A percentile compares a stretch with the other conserved stretches of the same genome.
phyloP scores from a whole-genome alignment of 2,329 filamentous ascomycete species.

The Chaetomiaceae sp. region DNA sequence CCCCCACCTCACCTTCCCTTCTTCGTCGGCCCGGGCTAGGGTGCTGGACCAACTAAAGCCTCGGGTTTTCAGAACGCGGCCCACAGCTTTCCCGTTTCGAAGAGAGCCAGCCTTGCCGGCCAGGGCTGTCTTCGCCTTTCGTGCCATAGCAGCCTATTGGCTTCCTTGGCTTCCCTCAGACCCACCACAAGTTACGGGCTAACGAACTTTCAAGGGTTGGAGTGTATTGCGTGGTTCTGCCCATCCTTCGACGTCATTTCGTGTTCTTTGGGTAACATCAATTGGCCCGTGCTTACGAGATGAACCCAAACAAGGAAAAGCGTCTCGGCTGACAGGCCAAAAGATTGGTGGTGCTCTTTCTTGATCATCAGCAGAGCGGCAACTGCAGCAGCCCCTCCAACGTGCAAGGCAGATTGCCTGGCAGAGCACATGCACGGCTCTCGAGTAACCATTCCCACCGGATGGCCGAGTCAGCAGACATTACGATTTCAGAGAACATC shows the following conservation, averaged over 20 bases:
- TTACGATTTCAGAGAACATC: neutral
- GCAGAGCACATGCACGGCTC: slow-evolving; percentile 3
- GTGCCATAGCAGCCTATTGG: no score
- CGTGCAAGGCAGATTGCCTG: slow-evolving; percentile 6
- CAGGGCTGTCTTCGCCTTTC: no score
- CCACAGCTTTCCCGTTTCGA: no score
- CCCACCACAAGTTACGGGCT: no score
- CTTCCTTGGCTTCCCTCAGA: no score
- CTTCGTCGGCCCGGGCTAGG: no score
- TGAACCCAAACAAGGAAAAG: slow-evolving; percentile 13
- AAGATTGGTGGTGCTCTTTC: neutral
- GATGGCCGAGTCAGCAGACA: slow-evolving; percentile 6
- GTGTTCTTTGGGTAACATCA: slow-evolving; percentile 2
- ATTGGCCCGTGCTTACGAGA: slow-evolving; percentile 23
- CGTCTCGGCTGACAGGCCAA: slow-evolving; percentile 14
- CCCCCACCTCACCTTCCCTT: no score
- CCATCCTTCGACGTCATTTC: slow-evolving; percentile 12
- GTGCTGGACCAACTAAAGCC: no score
- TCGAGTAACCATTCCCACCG: slow-evolving; percentile 1
- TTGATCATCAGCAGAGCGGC: neutral
- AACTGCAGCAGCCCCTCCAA: slow-evolving; percentile 10
- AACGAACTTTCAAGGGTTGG: no score
- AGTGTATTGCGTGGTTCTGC: no score
- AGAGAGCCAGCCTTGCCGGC: no score
- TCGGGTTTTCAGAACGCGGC: no score